Evolutionary conservation across 1,139 yeast species (phyloP), one percentile per base, ranked within the genome.

Genomic region (Yamadazyma songkhlaensis): DNA sequence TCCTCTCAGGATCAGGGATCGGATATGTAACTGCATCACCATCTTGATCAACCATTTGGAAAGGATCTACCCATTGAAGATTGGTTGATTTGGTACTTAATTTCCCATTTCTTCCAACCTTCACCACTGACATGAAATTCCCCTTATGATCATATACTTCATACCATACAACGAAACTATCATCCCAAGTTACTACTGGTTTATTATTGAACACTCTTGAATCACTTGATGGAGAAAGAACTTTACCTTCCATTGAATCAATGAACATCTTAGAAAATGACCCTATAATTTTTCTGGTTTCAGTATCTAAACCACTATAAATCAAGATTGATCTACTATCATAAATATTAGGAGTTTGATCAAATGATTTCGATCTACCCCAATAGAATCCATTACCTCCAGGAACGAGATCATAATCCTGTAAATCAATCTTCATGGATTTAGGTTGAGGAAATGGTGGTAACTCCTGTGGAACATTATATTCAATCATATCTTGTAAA

Each of bases 121-220:
- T 54, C 7, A 57, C 46, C 15, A 67, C 39, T 3, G 49, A 47
- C 24, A 55, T 25, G 23, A 67, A 58, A 26, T 57, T 45, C 0
- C 74, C 75, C 30, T 43, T 45, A 37, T 49, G 47, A 42, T 67
- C 63, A 43, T 66, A 69, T 10, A 68, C 32, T 39, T 69, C 74
- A 40, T 53, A 62, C 72, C 72, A 67, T 9, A 57, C 50, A 3
- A 51, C 43, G 43, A 68, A 68, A 3, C 57, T 35, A 47, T 68
- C 73, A 10, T 44, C 45, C 72, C 72, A 67, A 4, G 45, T 40
- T 2, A 47, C 38, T 3, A 53, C 52, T 4, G 26, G 35, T 7
- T 42, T 45, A 2, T 44, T 41, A 3, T 35, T 44, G 3, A 40
- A 34, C 7, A 15, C 3, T 11, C 21, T 24, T 13, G 36, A 28